Evolutionary conservation across 768 basidiomycete species (phyloP).

Genomic region (Tulasnella sp.): DNA sequence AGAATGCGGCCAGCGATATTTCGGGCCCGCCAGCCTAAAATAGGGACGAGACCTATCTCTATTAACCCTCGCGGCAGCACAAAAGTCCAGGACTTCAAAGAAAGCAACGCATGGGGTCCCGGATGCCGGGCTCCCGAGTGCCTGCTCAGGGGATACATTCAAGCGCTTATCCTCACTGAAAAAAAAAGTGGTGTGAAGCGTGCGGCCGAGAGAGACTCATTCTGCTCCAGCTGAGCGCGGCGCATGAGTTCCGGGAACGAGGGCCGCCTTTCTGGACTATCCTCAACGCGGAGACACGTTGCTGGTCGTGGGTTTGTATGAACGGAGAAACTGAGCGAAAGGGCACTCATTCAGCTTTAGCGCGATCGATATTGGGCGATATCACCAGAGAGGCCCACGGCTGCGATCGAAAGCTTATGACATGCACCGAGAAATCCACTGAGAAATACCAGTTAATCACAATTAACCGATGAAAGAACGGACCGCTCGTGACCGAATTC

Average conservation of each 20-base stretch:
- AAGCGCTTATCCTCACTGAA: too few species aligned
- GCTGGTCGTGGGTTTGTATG: background rate
- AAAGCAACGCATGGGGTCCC: too few species aligned
- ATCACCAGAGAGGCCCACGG: background rate
- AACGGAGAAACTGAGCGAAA: background rate
- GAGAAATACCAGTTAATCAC: background rate
- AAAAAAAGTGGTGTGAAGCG: too few species aligned
- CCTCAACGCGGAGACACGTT: background rate
- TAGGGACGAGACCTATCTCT: too few species aligned
- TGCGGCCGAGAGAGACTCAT: too few species aligned
- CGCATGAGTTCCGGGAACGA: background rate
- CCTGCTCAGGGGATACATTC: too few species aligned
- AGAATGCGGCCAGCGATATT: too few species aligned
- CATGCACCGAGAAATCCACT: background rate
- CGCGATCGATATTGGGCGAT: background rate
- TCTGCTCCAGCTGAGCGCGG: too few species aligned
- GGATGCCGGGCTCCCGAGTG: too few species aligned
- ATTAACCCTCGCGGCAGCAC: too few species aligned
- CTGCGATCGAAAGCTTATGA: background rate
- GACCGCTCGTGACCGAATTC: background rate
- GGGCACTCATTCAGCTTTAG: background rate
- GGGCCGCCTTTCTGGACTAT: background rate
- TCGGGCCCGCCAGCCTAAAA: too few species aligned
- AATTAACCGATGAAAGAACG: background rate
- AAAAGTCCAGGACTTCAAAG: too few species aligned